Conservation (phyloP, 495 filamentous ascomycete genomes). For the Tuber melanosporum region DNA sequence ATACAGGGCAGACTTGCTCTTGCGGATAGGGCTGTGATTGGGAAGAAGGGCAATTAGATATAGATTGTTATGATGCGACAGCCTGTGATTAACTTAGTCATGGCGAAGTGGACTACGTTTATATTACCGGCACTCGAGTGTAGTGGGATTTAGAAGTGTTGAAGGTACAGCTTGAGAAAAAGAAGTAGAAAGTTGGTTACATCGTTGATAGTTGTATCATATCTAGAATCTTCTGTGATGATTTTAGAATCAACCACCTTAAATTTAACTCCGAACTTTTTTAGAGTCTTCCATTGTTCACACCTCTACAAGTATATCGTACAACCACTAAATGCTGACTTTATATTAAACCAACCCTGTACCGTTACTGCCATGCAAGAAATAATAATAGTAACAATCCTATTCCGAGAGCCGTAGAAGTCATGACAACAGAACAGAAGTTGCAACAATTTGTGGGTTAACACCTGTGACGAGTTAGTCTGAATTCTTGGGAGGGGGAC, state of each 20-base stretch:
- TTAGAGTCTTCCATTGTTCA: not conserved
- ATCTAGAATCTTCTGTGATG: not conserved
- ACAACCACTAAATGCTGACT: not conserved
- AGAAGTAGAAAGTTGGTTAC: not conserved
- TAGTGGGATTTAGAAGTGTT: not conserved
- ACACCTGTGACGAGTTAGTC: not conserved
- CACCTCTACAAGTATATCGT: not conserved
- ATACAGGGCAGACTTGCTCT: conserved; percentile 1
- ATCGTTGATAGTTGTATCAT: not conserved
- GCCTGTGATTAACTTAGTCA: not conserved
- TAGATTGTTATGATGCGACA: not conserved
- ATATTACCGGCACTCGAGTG: not conserved
- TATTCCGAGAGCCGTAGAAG: not conserved
- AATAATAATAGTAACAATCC: not conserved
- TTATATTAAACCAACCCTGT: not conserved
- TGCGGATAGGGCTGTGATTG: not conserved
- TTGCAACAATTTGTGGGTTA: not conserved
- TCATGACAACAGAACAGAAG: not conserved
- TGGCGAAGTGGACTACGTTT: not conserved
- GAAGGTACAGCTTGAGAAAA: not conserved
- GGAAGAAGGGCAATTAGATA: conserved; percentile 1
- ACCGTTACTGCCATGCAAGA: not conserved
- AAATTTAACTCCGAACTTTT: not conserved
- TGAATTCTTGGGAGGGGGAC: not conserved
- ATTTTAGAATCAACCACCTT: not conserved